Percentiles rank a stretch among this genome's conserved stretches.
Conservation (phyloP, 2,329 filamentous ascomycete species). For the Pseudocercospora vitis region DNA sequence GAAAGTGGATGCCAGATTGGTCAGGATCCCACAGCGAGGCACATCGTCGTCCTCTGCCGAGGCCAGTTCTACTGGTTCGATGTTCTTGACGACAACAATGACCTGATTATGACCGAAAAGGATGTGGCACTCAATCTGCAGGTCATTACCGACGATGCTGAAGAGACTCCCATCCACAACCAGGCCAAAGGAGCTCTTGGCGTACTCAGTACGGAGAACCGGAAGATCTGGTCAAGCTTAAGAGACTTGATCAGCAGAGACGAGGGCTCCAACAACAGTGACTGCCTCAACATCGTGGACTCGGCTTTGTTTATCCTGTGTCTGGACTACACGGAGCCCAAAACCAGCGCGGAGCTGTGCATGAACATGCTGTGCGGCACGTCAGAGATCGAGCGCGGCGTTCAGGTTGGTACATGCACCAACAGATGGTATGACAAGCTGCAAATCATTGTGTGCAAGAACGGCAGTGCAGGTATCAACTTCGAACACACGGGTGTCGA, state of each 20-base stretch:
- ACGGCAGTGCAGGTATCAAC: conserved; percentile 97
- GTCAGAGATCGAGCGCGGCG: conserved; percentile 83
- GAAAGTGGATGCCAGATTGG: conserved; percentile 94
- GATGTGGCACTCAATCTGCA: conserved; percentile 89
- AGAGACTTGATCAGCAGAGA: conserved; percentile 85
- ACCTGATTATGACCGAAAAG: conserved; percentile 95
- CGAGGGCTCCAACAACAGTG: conserved; percentile 87
- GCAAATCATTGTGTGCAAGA: conserved; percentile 98
- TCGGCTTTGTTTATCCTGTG: conserved; percentile 90
- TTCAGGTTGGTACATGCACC: conserved; percentile 95
- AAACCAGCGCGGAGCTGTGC: conserved; percentile 78
- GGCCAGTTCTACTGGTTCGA: conserved; percentile 99
- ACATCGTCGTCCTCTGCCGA: conserved; percentile 88
- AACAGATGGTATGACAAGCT: conserved; percentile 99
- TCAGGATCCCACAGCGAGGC: conserved; percentile 88
- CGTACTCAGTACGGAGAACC: conserved; percentile 92
- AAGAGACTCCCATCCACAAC: conserved; percentile 85
- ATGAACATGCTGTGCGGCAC: conserved; percentile 98
- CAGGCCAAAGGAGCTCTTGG: conserved; percentile 93
- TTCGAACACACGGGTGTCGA: conserved; percentile 98
- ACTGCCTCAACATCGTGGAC: conserved; percentile 93
- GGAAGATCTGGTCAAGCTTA: conserved; percentile 91
- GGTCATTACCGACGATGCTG: conserved; percentile 87
- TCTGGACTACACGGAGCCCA: conserved; percentile 86
- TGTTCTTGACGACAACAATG: conserved; percentile 88